phyloP scores from a whole-genome alignment of 2,329 filamentous ascomycete genomes.

The Colletotrichum sp. region DNA sequence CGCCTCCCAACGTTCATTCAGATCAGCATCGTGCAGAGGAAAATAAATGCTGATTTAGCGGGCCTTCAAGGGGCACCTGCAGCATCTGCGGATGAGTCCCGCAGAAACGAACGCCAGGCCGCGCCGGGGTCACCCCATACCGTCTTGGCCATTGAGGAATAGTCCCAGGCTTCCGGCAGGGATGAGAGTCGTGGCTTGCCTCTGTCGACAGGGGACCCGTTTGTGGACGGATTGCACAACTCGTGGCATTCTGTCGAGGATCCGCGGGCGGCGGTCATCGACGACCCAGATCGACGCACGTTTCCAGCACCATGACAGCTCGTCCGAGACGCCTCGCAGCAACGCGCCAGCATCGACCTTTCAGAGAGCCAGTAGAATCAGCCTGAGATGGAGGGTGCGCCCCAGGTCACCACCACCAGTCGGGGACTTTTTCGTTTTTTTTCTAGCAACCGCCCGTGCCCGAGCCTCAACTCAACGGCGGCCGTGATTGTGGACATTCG shows the following conservation, averaged over 20 bases:
- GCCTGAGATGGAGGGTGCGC: background rate
- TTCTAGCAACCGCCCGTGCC: background rate
- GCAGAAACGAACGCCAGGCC: background rate
- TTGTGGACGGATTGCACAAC: slow-evolving; percentile 14
- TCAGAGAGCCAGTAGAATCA: background rate
- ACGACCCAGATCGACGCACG: background rate
- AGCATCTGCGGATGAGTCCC: background rate
- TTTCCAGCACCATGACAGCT: slow-evolving; percentile 1
- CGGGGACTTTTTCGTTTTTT: background rate
- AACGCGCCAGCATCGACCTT: background rate
- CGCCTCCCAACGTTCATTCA: background rate
- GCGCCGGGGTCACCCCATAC: background rate
- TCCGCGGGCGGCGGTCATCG: background rate
- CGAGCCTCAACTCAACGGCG: slow-evolving; percentile 4
- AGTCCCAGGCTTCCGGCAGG: background rate
- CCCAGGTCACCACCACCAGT: background rate
- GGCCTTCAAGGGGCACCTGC: background rate
- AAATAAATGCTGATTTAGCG: background rate
- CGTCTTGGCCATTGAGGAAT: background rate
- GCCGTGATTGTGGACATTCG: background rate
- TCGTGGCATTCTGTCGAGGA: slow-evolving; percentile 6
- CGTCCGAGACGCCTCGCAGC: background rate
- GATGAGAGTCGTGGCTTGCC: background rate
- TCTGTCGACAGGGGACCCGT: background rate
- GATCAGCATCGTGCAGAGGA: slow-evolving; percentile 1